A percentile compares a stretch with the other conserved stretches of the same genome.
Evolutionary conservation across 1,139 yeast species (phyloP).

Genomic region (Casaregolazyma lundiana): DNA sequence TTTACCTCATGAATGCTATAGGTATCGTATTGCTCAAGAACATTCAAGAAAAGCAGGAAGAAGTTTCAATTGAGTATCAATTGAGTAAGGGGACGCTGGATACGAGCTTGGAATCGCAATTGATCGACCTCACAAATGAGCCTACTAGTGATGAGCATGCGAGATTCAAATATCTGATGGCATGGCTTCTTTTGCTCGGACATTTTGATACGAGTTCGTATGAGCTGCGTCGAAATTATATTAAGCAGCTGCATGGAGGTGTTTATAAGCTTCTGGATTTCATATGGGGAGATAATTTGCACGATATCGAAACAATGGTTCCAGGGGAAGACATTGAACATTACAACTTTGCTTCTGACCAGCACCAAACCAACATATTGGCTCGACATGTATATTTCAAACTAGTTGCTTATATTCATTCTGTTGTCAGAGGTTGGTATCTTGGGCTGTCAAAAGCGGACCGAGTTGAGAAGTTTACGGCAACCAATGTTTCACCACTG

Average conservation of each 20-base stretch:
- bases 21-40: constrained; percentile 37
- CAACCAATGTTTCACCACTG: constrained; percentile 57
- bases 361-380: constrained; percentile 23
- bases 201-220: constrained; percentile 64
- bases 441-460: constrained; percentile 56
- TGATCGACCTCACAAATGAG: constrained; percentile 28
- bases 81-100: constrained; percentile 13
- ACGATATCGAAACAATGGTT: background rate
- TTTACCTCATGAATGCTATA: constrained; percentile 40
- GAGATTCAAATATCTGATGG: constrained; percentile 49
- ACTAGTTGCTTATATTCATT: constrained; percentile 57
- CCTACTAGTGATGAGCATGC: constrained; percentile 5
- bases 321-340: background rate
- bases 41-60: constrained; percentile 40
- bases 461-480: constrained; percentile 59
- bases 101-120: constrained; percentile 27
- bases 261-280: constrained; percentile 37
- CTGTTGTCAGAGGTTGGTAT: constrained; percentile 70
- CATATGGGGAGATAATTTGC: constrained; percentile 12
- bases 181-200: constrained; percentile 62
- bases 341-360: constrained; percentile 22
- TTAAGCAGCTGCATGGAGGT: constrained; percentile 50
- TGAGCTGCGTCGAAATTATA: constrained; percentile 56
- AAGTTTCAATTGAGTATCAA: constrained; percentile 29
- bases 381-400: constrained; percentile 55